Evolutionary conservation across 169 alveolate species (phyloP), one percentile per base, ranked within the genome.

Genomic region (Cystoisospora suis): DNA sequence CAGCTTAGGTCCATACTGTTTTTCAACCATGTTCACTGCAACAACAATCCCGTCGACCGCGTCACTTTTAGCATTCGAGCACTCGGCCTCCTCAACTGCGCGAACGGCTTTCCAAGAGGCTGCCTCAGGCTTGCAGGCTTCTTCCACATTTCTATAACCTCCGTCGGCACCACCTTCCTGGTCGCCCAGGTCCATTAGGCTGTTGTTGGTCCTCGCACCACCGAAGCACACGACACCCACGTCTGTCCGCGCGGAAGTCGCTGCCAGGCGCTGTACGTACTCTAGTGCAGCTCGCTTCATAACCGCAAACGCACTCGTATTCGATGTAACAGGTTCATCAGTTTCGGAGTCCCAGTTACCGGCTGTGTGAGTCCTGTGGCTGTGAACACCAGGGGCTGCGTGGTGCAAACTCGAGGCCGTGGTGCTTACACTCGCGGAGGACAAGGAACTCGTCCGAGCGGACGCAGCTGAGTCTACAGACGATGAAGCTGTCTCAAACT

Each of bases 181-280:
- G 65, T 53, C 65, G n/a, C 53, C 83, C n/a, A 34, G 58, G 7
- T 7, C 4, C 83, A 53, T 56, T 29, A 72, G 83, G 1, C 34
- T 46, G 42, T 38, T 72, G 58, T 72, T 38, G 7, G 83, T 72
- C 20, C 32, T 72, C 34, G 47, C 9, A 38, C 56, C 23, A 1
- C 83, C 83, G 27, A 38, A 72, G 58, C 56, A 34, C 32, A 72
- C 53, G 56, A 72, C 53, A 38, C 56, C 83, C 40, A 72, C 83
- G 83, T 72, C 83, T 12, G 42, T n/a, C 32, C 32, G 15, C 0
- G 83, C 83, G n/a, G 83, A 72, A 2, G 58, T 72, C 34, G 56
- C 83, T 4, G 83, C 83, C 47, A 72, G 53, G 56, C 32, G 47
- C 83, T 72, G 58, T 40, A 72, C 56, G 23, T 72, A 72, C 83